A percentile compares a stretch with the other conserved stretches of the same genome.
These are phyloP conservation scores for Termitomyces sp. DNA, from an alignment of 768 basidiomycete species.

Conservation along the genomic window DNA sequence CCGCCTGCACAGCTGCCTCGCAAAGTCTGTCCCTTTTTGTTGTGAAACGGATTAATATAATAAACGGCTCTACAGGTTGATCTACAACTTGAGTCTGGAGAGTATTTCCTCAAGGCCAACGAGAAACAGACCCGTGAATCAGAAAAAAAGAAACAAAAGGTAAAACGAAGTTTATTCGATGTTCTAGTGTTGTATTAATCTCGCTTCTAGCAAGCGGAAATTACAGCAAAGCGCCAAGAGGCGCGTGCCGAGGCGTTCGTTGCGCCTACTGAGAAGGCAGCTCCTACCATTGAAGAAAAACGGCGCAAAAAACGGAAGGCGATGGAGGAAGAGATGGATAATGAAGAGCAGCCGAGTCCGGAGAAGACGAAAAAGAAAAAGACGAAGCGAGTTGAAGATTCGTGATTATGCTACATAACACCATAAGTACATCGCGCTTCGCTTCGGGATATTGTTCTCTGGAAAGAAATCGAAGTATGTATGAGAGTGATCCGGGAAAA, in stretches of 20 bases:
- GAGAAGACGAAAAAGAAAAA: constrained; percentile 25
- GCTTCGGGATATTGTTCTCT: no score
- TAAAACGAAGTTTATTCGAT: constrained; percentile 15
- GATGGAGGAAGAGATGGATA: constrained; percentile 26
- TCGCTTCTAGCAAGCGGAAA: constrained; percentile 66
- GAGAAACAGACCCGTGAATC: constrained; percentile 80
- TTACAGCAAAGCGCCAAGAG: constrained; percentile 61
- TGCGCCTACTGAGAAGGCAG: constrained; percentile 76
- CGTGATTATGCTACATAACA: background rate
- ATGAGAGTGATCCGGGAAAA: no score
- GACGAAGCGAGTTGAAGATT: constrained; percentile 20
- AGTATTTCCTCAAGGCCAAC: constrained; percentile 92
- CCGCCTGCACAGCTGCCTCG: constrained; percentile 91
- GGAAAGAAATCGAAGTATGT: no score
- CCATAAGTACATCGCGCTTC: background rate
- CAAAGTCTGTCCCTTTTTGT: constrained; percentile 48
- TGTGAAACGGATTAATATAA: background rate
- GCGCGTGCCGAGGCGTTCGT: constrained; percentile 86
- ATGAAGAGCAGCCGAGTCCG: constrained; percentile 15
- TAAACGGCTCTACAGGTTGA: constrained; percentile 53
- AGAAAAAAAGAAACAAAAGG: constrained; percentile 72
- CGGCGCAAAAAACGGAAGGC: constrained; percentile 46
- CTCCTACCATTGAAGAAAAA: constrained; percentile 74
- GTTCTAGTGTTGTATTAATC: background rate
- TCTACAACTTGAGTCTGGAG: constrained; percentile 91